phyloP scores from a whole-genome alignment of 805 yeast genomes.

The Lipomyces japonicus region DNA sequence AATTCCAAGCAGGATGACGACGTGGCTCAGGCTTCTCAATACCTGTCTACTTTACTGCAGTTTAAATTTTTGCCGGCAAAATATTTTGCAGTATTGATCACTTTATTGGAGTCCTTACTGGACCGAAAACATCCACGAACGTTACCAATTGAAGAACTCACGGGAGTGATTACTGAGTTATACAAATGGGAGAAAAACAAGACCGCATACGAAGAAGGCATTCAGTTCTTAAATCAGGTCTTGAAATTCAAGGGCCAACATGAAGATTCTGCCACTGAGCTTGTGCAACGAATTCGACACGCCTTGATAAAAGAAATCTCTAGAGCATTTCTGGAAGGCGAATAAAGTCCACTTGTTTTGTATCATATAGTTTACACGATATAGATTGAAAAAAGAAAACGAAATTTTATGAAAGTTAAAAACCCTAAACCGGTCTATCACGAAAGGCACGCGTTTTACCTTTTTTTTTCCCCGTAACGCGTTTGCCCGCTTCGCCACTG shows the following conservation, averaged over 20 bases:
- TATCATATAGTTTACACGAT: no score
- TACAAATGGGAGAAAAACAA: slow-evolving; percentile 29
- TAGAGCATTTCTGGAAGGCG: slow-evolving; percentile 29
- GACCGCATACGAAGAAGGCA: slow-evolving; percentile 9
- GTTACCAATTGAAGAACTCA: slow-evolving; percentile 22
- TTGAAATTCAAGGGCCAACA: slow-evolving; percentile 1
- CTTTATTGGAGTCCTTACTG: slow-evolving; percentile 12
- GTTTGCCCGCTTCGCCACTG: no score
- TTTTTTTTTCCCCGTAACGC: neutral
- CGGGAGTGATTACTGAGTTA: slow-evolving; percentile 25
- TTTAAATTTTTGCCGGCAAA: slow-evolving; percentile 33
- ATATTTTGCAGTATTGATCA: slow-evolving; percentile 12
- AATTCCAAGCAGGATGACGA: slow-evolving; percentile 7
- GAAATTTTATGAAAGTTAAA: neutral
- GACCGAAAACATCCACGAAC: slow-evolving; percentile 16
- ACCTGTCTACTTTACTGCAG: slow-evolving; percentile 31
- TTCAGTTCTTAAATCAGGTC: slow-evolving; percentile 23
- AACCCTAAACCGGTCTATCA: neutral
- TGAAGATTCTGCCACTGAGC: slow-evolving; percentile 11
- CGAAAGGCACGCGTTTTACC: neutral
- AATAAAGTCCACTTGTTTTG: no score
- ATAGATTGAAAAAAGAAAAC: neutral
- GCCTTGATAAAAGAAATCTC: slow-evolving; percentile 30
- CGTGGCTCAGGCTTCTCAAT: slow-evolving; percentile 24
- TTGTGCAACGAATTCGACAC: slow-evolving; percentile 22